Evolutionary conservation across 2,329 filamentous ascomycete species (phyloP).

Genomic region (Penicillium hesseltinei): DNA sequence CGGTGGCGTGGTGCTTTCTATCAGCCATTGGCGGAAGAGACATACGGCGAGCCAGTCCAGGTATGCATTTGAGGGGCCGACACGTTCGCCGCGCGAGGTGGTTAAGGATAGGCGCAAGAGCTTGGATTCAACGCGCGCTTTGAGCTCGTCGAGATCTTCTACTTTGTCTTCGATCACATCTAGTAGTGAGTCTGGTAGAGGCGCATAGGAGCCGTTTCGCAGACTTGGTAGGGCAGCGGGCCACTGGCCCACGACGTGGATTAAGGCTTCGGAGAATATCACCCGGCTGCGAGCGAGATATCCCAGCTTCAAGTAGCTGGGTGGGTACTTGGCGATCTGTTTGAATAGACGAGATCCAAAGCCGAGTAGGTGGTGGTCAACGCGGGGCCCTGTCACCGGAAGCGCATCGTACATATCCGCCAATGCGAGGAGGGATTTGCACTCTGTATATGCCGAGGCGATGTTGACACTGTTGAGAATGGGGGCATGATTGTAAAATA

Average conservation of each 20-base stretch:
- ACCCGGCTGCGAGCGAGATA: slow-evolving; percentile 80
- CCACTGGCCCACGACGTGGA: slow-evolving; percentile 95
- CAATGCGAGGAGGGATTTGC: slow-evolving; percentile 80
- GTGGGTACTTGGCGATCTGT: slow-evolving; percentile 94
- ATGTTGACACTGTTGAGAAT: slow-evolving; percentile 82
- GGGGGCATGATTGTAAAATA: slow-evolving; percentile 92
- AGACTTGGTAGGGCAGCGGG: slow-evolving; percentile 76
- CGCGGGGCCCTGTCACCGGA: slow-evolving; percentile 78
- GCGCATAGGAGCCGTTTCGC: slow-evolving; percentile 52
- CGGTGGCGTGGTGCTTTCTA: slow-evolving; percentile 79
- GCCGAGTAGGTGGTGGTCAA: slow-evolving; percentile 90
- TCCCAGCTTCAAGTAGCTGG: slow-evolving; percentile 85
- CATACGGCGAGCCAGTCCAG: slow-evolving; percentile 86
- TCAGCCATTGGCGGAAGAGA: slow-evolving; percentile 88
- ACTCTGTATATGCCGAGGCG: slow-evolving; percentile 87
- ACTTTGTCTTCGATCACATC: slow-evolving; percentile 95
- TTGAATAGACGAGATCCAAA: slow-evolving; percentile 92
- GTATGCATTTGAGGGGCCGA: slow-evolving; percentile 75
- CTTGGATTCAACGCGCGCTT: slow-evolving; percentile 73
- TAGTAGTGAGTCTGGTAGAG: slow-evolving; percentile 71
- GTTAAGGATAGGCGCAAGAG: slow-evolving; percentile 79
- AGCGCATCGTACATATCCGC: slow-evolving; percentile 96
- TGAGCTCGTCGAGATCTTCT: slow-evolving; percentile 81
- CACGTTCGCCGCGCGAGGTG: slow-evolving; percentile 76
- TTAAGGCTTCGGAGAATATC: slow-evolving; percentile 81